Conservation (phyloP, 139 green algal species). For the Coccomyxa sp. region DNA sequence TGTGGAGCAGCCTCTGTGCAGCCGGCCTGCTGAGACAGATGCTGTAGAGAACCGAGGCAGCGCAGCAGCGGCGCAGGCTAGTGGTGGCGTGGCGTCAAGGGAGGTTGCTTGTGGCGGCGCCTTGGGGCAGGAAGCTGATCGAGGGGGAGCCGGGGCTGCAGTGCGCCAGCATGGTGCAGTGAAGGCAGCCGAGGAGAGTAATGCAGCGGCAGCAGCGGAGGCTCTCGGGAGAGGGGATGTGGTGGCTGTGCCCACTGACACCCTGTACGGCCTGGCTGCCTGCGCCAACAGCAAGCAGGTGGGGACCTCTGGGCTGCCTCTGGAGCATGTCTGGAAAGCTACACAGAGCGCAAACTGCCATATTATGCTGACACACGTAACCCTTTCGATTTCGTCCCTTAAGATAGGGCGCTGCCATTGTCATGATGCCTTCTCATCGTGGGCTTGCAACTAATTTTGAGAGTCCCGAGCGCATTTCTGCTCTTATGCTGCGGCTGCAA, state of each 20-base stretch:
- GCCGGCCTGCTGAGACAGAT: too few species aligned
- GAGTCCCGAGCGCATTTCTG: not conserved
- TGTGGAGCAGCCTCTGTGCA: too few species aligned
- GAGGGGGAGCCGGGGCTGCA: too few species aligned
- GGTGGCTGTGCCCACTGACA: constrained; percentile 63
- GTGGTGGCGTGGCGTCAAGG: too few species aligned
- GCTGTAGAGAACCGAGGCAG: too few species aligned
- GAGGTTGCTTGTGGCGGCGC: too few species aligned
- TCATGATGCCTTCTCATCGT: not conserved
- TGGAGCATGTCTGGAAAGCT: too few species aligned
- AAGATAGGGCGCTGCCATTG: not conserved
- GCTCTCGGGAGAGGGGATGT: constrained; percentile 8
- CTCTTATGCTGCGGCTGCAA: not conserved
- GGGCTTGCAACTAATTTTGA: not conserved
- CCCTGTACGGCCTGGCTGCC: constrained; percentile 54
- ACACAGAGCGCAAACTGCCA: too few species aligned
- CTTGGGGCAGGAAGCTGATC: too few species aligned
- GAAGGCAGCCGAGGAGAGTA: not conserved
- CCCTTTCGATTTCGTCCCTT: too few species aligned
- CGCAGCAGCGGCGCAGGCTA: too few species aligned
- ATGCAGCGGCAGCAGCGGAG: not conserved
- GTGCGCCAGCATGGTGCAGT: not conserved
- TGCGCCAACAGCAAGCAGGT: constrained; percentile 12
- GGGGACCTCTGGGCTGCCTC: not conserved
- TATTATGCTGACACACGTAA: too few species aligned